phyloP scores from a whole-genome alignment of 306 rosid genomes.

The Senna siamea region DNA sequence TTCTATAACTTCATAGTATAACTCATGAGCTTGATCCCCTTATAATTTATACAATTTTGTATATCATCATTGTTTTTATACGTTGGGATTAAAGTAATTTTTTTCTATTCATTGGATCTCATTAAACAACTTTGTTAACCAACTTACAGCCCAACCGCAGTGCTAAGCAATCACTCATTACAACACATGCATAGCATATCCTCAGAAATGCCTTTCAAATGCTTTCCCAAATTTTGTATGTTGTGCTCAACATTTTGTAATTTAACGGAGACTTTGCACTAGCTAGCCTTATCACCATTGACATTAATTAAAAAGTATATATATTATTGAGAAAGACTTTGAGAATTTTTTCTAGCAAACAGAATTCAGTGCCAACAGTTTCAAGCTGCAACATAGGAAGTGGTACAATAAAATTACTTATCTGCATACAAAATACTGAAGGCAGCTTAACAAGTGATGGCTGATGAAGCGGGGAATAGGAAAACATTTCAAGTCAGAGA shows the following conservation, averaged over 20 bases:
- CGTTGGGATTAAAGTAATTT: too few relatives aligned
- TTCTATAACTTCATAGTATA: too few relatives aligned
- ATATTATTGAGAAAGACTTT: not conserved
- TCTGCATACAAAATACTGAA: constrained; percentile 28
- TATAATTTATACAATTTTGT: too few relatives aligned
- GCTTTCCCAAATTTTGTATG: not conserved
- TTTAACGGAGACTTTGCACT: not conserved
- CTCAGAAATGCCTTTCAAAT: constrained; percentile 16
- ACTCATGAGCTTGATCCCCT: too few relatives aligned
- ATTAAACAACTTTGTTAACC: too few relatives aligned
- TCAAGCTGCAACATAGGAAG: constrained; percentile 5
- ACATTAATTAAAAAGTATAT: not conserved
- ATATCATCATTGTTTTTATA: too few relatives aligned
- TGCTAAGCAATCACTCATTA: not conserved
- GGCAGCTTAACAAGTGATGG: not conserved
- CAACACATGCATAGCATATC: constrained; percentile 22
- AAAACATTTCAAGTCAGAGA: constrained; percentile 19
- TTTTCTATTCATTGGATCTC: too few relatives aligned
- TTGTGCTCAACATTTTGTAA: not conserved
- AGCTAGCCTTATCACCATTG: not conserved
- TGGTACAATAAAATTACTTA: constrained; percentile 8
- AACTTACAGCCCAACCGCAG: too few relatives aligned
- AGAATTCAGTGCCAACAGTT: constrained; percentile 1
- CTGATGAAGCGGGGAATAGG: not conserved
- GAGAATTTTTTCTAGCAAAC: not conserved